phyloP scores from a whole-genome alignment of 495 filamentous ascomycete genomes.

The Podospora pseudopauciseta region DNA sequence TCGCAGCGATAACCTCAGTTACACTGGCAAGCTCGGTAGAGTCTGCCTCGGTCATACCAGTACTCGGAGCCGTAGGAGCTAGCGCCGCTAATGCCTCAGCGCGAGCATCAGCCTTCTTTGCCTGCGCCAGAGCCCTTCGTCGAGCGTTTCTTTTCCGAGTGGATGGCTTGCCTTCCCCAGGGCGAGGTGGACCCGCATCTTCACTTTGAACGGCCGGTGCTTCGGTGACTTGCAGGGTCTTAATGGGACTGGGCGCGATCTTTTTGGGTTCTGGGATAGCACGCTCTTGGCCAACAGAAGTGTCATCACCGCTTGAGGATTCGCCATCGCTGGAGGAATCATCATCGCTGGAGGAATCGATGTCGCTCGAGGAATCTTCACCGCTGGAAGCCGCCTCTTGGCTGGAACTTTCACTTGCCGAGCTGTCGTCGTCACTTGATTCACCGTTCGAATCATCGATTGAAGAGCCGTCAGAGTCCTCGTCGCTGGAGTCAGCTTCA shows the following conservation, averaged over 20 bases:
- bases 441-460: slow-evolving; percentile 18
- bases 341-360: slow-evolving; percentile 13
- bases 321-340: slow-evolving; percentile 8
- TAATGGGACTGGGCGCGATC: not conserved
- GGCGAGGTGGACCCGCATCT: slow-evolving; percentile 21
- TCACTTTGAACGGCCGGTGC: not conserved
- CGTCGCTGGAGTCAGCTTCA: slow-evolving; percentile 5
- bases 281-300: not conserved
- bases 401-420: slow-evolving; percentile 4
- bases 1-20: slow-evolving; percentile 18
- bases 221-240: not conserved
- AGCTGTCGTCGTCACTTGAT: slow-evolving; percentile 10
- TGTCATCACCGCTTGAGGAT: slow-evolving; percentile 6
- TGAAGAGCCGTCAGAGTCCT: slow-evolving; percentile 7
- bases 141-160: slow-evolving; percentile 45
- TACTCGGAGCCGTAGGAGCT: not conserved
- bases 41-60: not conserved
- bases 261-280: not conserved
- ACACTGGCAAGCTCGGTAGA: not conserved
- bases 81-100: not conserved
- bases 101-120: slow-evolving; percentile 21
- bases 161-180: slow-evolving; percentile 32
- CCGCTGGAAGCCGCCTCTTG: not conserved
- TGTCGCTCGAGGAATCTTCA: slow-evolving; percentile 14
- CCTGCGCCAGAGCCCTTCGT: slow-evolving; percentile 29